Base-by-base conservation (phyloP, 2,329 filamentous ascomycete species). In the Amphichorda felina region DNA sequence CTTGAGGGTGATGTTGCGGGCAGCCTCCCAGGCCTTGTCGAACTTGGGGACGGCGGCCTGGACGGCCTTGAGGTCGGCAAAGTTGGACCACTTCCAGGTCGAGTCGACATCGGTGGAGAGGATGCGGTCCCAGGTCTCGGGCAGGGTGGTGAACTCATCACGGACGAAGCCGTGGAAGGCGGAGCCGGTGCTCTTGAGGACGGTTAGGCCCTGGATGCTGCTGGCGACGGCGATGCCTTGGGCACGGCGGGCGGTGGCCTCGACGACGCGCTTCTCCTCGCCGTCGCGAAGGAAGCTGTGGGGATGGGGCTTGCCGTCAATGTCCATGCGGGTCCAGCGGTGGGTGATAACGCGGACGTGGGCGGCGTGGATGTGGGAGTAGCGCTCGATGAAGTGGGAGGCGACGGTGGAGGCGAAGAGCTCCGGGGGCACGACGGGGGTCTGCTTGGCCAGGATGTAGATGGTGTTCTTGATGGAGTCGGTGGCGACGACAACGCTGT, bases 391-490 rank as follows among this genome's bases (percentile, higher is more conserved):
- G 64, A 96, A 96, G 68, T 98, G 91, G 45, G 76, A 72, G 48
- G 83, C 87, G 36, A 98, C 68, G 48, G 83, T 82, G 50, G 80
- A 75, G 45, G 83, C 89, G 57, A 85, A 98, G 43, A 94, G 77
- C 68, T 98, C 91, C 1, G 91, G 89, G 13, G 91, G 88, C 47
- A 80, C 86, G 49, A 98, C 82, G 24, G 88, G 84, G 65, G 93
- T 71, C 63, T 93, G 81, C 66, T 94, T 95, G 53, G 91, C 89
- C 54, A 85, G 81, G 63, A 98, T 87, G 68, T 91, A 94, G 55
- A 84, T 79, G 49, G 83, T 96, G 64, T 98, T 94, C 69, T 98
- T 98, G 66, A 96, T 94, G 18, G 87, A 89, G 62, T 98, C 91
- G 41, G 91, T 98, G 43, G 91, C 87, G 41, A 98, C 89, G 40